Base-by-base conservation (phyloP, 2,329 filamentous ascomycete genomes). In the Trichoderma cornu-damae region DNA sequence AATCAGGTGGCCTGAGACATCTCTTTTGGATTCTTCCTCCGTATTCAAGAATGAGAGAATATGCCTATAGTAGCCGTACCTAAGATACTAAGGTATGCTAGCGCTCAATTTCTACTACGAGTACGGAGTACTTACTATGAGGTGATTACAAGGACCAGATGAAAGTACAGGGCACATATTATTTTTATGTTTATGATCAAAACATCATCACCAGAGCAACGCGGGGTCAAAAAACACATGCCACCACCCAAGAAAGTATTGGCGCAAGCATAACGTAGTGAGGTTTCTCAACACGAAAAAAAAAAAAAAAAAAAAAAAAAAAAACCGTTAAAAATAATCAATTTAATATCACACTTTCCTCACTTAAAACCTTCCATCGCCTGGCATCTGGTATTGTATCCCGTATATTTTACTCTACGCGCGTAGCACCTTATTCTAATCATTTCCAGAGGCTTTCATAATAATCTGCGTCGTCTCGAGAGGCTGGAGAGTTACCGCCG, bases 131-230 rank as follows among this genome's bases (percentile, higher is more conserved):
- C 8, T 30, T 30, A 26, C 12, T 24, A 24, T 43, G 12, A 38
- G 32, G 20, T 4, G 4, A 26, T 5, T n/a, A 8, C 6, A 22
- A 8, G 2, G 5, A n/a, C 22, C 8, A 22, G 22, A 11, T 7
- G 8, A 14, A 35, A n/a, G 38, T 37, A n/a, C 30, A 18, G 8
- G 20, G 37, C 14, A 52, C 37, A 20, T 16, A 4, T 9, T 26
- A 32, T 7, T n/a, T n/a, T n/a, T 14, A n/a, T 57, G 9, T n/a
- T 50, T n/a, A n/a, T n/a, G n/a, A n/a, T n/a, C n/a, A n/a, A 46
- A 51, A 32, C 18, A 51, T 9, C 28, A 51, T 57, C 43, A 51
- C 43, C 35, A 51, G 43, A 57, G 43, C 46, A 57, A 49, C 53
- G 43, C 34, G 53, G 53, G 44, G 46, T 50, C 30, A 14, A 54